These are phyloP conservation scores for Penicillium cosmopolitanum DNA, from an alignment of 495 filamentous ascomycete species.

Conservation along the genomic window DNA sequence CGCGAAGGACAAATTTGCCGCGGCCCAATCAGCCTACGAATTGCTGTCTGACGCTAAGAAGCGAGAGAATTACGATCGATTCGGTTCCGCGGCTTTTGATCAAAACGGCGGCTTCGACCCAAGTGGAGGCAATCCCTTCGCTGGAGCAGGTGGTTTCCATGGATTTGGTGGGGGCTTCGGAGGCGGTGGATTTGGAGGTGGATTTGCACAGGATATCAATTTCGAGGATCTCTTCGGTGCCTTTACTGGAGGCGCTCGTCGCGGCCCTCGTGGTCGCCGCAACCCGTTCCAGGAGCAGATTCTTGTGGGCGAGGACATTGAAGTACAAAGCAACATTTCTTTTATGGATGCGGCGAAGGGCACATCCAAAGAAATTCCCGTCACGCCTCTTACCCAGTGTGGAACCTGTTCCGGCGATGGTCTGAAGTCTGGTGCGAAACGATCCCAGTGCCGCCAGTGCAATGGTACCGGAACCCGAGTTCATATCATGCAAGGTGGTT, in stretches of 20 bases:
- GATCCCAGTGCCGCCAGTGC: slow-evolving; percentile 75
- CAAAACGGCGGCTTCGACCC: slow-evolving; percentile 72
- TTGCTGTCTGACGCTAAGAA: slow-evolving; percentile 89
- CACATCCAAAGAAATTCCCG: slow-evolving; percentile 72
- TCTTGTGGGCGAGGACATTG: slow-evolving; percentile 87
- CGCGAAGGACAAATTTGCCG: slow-evolving; percentile 92
- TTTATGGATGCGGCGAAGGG: slow-evolving; percentile 98
- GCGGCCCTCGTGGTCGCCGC: slow-evolving; percentile 55
- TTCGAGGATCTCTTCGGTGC: slow-evolving; percentile 95
- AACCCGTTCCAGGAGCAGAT: slow-evolving; percentile 76
- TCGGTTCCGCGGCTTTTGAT: slow-evolving; percentile 87
- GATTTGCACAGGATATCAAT: slow-evolving; percentile 79
- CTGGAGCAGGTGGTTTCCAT: slow-evolving; percentile 51
- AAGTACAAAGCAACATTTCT: slow-evolving; percentile 86
- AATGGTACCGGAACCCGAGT: slow-evolving; percentile 84
- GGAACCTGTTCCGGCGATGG: slow-evolving; percentile 81
- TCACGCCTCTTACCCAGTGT: slow-evolving; percentile 77
- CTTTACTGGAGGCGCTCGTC: slow-evolving; percentile 69
- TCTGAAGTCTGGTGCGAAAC: slow-evolving; percentile 76
- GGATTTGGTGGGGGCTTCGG: slow-evolving; percentile 62
- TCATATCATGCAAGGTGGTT: slow-evolving; percentile 86
- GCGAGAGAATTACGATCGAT: slow-evolving; percentile 86
- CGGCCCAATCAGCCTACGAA: slow-evolving; percentile 91
- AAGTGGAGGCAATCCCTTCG: slow-evolving; percentile 68
- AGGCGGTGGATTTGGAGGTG: slow-evolving; percentile 58